These are phyloP conservation scores for Acacia pycnantha DNA, from an alignment of 331 rosid species.

Conservation along the genomic window DNA sequence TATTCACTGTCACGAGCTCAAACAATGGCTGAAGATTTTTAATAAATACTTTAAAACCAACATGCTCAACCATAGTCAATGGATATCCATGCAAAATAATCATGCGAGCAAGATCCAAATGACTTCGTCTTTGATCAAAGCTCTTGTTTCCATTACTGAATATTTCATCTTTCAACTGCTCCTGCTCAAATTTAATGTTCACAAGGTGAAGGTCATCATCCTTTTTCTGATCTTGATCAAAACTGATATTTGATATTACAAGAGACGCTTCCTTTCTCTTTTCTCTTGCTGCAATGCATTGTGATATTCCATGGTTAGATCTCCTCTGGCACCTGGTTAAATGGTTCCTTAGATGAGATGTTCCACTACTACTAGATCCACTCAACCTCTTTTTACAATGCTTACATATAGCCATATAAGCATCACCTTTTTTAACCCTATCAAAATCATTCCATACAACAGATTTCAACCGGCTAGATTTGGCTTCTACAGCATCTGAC, in stretches of 20 bases:
- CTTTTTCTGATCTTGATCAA: constrained; percentile 71
- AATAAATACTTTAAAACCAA: constrained; percentile 87
- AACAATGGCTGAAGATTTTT: constrained; percentile 92
- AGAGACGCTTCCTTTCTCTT: constrained; percentile 81
- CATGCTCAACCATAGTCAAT: constrained; percentile 91
- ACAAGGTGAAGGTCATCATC: constrained; percentile 78
- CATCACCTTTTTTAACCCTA: constrained; percentile 89
- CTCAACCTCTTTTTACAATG: constrained; percentile 97
- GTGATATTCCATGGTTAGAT: constrained; percentile 66
- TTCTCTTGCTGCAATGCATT: constrained; percentile 64
- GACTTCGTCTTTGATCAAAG: constrained; percentile 88
- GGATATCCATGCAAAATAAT: constrained; percentile 95
- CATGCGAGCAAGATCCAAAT: constrained; percentile 97
- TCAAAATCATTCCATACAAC: constrained; percentile 99
- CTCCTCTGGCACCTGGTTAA: constrained; percentile 93
- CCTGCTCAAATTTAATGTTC: constrained; percentile 87
- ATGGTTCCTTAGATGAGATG: constrained; percentile 97
- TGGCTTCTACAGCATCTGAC: constrained; percentile 84
- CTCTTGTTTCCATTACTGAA: constrained; percentile 46
- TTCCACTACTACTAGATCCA: constrained; percentile 98
- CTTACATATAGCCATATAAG: constrained; percentile 89
- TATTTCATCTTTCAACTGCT: constrained; percentile 69
- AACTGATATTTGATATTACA: constrained; percentile 61
- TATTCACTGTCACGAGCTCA: constrained; percentile 71
- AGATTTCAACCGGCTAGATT: constrained; percentile 91